Conservation (phyloP, 768 basidiomycete genomes). For the Xerocomus brunneocitrinus region DNA sequence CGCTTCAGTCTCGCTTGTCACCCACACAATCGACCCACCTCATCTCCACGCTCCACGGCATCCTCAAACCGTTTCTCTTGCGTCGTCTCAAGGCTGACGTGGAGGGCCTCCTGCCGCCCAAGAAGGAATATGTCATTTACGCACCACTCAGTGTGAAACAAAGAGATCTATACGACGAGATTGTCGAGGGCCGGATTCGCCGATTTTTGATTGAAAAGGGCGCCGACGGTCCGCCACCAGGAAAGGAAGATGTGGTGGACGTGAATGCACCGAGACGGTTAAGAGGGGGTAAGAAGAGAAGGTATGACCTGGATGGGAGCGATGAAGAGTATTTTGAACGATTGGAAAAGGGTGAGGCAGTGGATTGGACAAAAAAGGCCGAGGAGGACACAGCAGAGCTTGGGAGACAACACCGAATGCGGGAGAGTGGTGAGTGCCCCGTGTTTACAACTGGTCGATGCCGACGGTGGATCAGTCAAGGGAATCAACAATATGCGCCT, state of each 20-base stretch:
- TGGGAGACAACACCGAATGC: conserved; percentile 53
- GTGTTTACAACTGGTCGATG: neutral
- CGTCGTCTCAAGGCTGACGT: conserved; percentile 92
- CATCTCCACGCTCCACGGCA: conserved; percentile 77
- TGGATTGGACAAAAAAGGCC: conserved; percentile 31
- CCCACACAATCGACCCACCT: conserved; percentile 58
- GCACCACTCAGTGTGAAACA: conserved; percentile 83
- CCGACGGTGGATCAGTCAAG: conserved; percentile 50
- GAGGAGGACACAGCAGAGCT: conserved; percentile 49
- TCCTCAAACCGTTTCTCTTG: conserved; percentile 93
- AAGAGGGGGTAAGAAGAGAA: conserved; percentile 37
- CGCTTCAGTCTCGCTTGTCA: conserved; percentile 52
- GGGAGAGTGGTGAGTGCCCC: conserved; percentile 51
- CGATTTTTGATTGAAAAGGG: conserved; percentile 48
- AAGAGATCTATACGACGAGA: conserved; percentile 77
- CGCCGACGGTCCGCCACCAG: conserved; percentile 14
- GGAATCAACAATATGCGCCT: conserved; percentile 89
- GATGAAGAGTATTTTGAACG: conserved; percentile 62
- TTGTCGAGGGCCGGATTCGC: conserved; percentile 68
- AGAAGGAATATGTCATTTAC: conserved; percentile 93
- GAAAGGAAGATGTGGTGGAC: conserved; percentile 23
- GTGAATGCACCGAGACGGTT: conserved; percentile 33
- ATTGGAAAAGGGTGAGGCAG: conserved; percentile 47
- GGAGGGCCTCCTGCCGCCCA: conserved; percentile 71
- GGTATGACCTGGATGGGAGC: conserved; percentile 53